phyloP scores from a whole-genome alignment of 2,329 filamentous ascomycete genomes.

The Ophiocordyceps camponoti-rufipedis region DNA sequence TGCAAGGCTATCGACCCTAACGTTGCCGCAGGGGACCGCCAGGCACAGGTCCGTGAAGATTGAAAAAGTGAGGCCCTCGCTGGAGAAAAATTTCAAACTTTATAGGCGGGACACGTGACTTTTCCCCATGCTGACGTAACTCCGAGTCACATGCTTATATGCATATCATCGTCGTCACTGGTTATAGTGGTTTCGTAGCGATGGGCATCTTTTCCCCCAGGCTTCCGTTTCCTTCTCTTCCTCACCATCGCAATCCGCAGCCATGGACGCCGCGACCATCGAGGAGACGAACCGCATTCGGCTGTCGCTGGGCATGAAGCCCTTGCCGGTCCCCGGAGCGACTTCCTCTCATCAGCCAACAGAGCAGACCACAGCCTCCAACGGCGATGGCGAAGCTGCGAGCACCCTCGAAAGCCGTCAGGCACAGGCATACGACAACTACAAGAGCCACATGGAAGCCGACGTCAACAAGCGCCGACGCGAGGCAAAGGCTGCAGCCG shows the following conservation, averaged over 20 bases:
- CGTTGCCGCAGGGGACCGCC: conserved; percentile 45
- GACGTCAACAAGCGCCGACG: conserved; percentile 62
- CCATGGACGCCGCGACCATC: conserved; percentile 54
- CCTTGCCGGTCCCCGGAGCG: conserved; percentile 64
- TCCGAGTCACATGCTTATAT: too few species aligned
- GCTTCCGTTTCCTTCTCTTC: not conserved
- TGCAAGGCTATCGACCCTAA: conserved; percentile 65
- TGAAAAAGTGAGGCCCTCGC: conserved; percentile 12
- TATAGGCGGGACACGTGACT: not conserved
- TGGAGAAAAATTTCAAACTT: conserved; percentile 7
- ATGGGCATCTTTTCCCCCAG: not conserved
- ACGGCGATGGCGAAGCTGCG: conserved; percentile 48
- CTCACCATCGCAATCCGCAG: not conserved
- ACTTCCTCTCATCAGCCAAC: conserved; percentile 15
- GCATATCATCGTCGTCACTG: not conserved
- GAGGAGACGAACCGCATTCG: conserved; percentile 91
- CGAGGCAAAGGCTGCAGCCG: conserved; percentile 62
- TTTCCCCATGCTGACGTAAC: too few species aligned
- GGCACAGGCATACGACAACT: conserved; percentile 59
- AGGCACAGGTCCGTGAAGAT: conserved; percentile 65
- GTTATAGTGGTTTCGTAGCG: too few species aligned
- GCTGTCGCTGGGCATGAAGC: conserved; percentile 74
- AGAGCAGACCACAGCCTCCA: conserved; percentile 31
- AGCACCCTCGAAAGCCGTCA: conserved; percentile 74
- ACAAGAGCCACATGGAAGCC: conserved; percentile 42